These are phyloP conservation scores for Hibiscus syriacus DNA, from an alignment of 345 rosid genomes.

Conservation along the genomic window DNA sequence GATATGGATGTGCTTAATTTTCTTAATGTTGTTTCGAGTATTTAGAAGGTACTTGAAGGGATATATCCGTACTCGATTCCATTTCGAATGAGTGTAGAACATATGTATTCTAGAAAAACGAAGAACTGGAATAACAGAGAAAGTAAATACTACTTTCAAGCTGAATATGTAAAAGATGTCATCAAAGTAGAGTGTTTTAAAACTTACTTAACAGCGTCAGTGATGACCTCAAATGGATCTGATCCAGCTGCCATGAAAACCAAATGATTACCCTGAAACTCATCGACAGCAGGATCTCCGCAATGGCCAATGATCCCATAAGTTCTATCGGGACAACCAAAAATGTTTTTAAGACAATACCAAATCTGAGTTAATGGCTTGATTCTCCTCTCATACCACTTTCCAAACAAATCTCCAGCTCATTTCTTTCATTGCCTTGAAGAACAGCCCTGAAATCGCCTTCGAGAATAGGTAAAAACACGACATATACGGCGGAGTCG, in stretches of 20 bases:
- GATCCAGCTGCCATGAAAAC: constrained; percentile 60
- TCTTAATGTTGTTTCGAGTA: no score
- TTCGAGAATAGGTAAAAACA: constrained; percentile 54
- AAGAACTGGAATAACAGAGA: not conserved
- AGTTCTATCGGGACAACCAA: constrained; percentile 4
- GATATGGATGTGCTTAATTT: not conserved
- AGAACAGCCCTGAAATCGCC: constrained; percentile 68
- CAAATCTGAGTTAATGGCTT: not conserved
- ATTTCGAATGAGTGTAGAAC: not conserved
- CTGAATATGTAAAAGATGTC: not conserved
- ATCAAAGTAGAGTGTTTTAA: not conserved
- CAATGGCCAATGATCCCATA: constrained; percentile 1
- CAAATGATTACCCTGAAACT: constrained; percentile 47
- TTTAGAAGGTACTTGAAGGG: no score
- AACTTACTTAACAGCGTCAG: constrained; percentile 50
- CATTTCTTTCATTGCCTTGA: constrained; percentile 50
- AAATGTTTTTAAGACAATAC: not conserved
- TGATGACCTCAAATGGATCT: constrained; percentile 52
- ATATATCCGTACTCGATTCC: no score
- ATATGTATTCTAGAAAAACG: not conserved
- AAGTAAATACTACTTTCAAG: not conserved
- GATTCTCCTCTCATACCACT: constrained; percentile 32
- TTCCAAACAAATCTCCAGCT: constrained; percentile 61
- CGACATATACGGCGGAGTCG: constrained; percentile 30
- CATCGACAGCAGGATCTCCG: constrained; percentile 56